Evolutionary conservation across 495 filamentous ascomycete species (phyloP), one percentile per base, ranked within the genome.

Genomic region (Neurospora cerealis): DNA sequence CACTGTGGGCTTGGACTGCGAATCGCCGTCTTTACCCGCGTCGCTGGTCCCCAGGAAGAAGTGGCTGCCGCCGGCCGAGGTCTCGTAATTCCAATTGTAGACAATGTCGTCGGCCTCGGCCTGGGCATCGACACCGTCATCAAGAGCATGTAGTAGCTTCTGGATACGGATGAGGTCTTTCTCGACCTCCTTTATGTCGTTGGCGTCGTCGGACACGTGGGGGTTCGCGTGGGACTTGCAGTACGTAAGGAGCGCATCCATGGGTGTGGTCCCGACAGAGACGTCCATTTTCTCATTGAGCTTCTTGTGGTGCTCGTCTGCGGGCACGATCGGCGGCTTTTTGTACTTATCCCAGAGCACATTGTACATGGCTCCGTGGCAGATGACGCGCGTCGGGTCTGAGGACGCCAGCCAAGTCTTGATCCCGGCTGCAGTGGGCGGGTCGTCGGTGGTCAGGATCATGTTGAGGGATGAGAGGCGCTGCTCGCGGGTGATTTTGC

Each of bases 321-420:
- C 85, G 2, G 80, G 81, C 1, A 80, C 71, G 0, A 36, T 79
- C 15, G 46, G 34, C 4, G 84, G 83, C 28, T 74, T 74, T 0
- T 74, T 42, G 4, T 71, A 69, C 4, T 54, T 21, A 69, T 85
- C 71, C 81, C 81, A 89, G 8, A 70, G 36, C 1, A 87, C 85
- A 17, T 79, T 73, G 77, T 88, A 87, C 76, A 86, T 82, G n/a
- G 83, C 82, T 0, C 83, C 86, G 70, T 88, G 86, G 73, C 80
- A 85, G 36, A 85, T 46, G 13, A 69, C 38, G n/a, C 17, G 42
- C 17, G 32, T 17, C 3, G 71, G 17, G 46, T 70, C 41, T 44
- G 28, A 69, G 42, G 28, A 54, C 48, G n/a, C 72, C 28, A 70
- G 73, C 60, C 48, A 72, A 15, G 34, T 39, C 36, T 73, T 69